Conservation (phyloP, 2,329 filamentous ascomycete genomes). For the Cladophialophora bantiana region DNA sequence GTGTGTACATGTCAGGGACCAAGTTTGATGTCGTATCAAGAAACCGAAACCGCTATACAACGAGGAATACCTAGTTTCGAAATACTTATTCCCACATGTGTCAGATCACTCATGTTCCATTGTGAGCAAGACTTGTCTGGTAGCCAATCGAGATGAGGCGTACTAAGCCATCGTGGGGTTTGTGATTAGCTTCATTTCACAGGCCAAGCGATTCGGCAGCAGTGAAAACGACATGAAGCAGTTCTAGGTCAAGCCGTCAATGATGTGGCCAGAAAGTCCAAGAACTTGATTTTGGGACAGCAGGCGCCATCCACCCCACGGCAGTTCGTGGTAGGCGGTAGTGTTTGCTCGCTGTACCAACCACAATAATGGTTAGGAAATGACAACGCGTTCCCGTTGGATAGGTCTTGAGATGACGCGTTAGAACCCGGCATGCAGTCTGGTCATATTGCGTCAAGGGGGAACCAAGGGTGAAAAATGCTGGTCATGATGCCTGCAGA, state of each 20-base stretch:
- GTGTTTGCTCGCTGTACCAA: conserved; percentile 3
- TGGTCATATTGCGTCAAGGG: conserved; percentile 27
- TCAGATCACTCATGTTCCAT: neutral
- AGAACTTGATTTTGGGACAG: conserved; percentile 1
- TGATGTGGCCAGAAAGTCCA: neutral
- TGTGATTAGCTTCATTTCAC: neutral
- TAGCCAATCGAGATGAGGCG: neutral
- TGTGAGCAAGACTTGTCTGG: neutral
- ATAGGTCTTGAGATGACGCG: conserved; percentile 6
- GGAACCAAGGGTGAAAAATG: neutral
- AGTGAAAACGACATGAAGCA: neutral
- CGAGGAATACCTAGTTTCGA: neutral
- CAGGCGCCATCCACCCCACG: neutral
- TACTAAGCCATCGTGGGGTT: neutral
- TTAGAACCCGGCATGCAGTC: neutral
- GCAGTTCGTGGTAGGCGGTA: neutral
- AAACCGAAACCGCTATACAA: neutral
- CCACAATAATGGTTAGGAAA: conserved; percentile 2
- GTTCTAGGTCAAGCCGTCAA: neutral
- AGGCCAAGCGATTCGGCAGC: neutral
- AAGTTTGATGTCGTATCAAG: neutral
- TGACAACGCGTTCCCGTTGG: conserved; percentile 10
- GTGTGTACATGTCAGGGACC: neutral
- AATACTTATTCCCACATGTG: neutral
- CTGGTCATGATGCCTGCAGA: conserved; percentile 1